phyloP scores from a whole-genome alignment of 2,329 filamentous ascomycete genomes.

The Ophiocordyceps camponoti-rufipedis region DNA sequence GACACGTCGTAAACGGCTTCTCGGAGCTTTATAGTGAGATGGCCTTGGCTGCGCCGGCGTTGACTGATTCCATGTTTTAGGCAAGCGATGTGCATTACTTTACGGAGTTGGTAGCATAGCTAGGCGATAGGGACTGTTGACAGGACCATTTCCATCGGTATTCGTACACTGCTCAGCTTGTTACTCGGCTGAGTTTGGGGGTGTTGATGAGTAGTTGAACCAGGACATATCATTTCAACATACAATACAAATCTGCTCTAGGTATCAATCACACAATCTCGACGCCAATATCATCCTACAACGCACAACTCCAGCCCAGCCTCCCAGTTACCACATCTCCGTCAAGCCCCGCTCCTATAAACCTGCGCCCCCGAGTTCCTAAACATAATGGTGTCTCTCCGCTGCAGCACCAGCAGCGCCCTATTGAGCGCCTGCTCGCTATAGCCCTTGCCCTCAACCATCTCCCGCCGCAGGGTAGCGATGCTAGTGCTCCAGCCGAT shows the following conservation, averaged over 20 bases:
- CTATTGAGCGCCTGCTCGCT: slow-evolving; percentile 72
- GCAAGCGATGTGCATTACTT: too few relatives aligned
- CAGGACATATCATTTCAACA: background rate
- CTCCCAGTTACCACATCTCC: background rate
- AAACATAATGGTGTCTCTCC: slow-evolving; percentile 73
- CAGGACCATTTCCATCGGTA: too few relatives aligned
- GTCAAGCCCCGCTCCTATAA: slow-evolving; percentile 50
- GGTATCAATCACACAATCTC: background rate
- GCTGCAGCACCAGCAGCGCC: slow-evolving; percentile 69
- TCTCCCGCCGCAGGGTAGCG: slow-evolving; percentile 69
- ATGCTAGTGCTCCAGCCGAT: slow-evolving; percentile 93
- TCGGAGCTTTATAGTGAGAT: background rate
- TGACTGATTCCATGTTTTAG: too few relatives aligned
- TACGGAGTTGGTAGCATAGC: too few relatives aligned
- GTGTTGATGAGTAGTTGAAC: background rate
- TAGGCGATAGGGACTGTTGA: too few relatives aligned
- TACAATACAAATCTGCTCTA: background rate
- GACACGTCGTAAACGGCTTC: background rate
- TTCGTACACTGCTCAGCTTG: too few relatives aligned
- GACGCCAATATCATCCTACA: background rate
- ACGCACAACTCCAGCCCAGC: background rate
- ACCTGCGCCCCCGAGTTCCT: slow-evolving; percentile 59
- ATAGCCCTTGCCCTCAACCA: slow-evolving; percentile 83
- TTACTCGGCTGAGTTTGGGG: too few relatives aligned
- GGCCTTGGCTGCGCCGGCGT: too few relatives aligned